phyloP scores from a whole-genome alignment of 2,329 filamentous ascomycete species.

The Curvularia eragrostidis region DNA sequence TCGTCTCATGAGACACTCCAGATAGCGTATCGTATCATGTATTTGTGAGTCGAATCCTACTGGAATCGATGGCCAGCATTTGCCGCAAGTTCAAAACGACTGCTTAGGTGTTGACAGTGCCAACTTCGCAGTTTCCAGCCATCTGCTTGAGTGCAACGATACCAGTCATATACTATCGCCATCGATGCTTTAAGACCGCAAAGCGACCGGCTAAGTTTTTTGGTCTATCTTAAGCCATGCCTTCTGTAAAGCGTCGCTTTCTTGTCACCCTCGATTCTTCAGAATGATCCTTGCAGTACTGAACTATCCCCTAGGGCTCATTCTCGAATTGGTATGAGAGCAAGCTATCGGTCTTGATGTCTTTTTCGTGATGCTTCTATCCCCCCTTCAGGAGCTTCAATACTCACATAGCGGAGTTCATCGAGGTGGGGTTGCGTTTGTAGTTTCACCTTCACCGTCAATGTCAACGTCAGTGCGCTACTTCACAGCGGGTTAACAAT shows the following conservation, averaged over 20 bases:
- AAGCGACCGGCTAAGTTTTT: not conserved
- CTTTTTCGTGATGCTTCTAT: not conserved
- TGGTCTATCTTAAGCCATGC: not conserved
- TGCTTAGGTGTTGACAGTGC: not conserved
- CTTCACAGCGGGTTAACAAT: not conserved
- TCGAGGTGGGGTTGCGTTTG: not conserved
- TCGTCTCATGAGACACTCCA: not conserved
- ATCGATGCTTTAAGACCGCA: not conserved
- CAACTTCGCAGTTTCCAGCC: not conserved
- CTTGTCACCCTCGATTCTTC: not conserved
- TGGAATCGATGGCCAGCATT: constrained; percentile 30
- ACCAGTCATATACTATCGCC: not conserved
- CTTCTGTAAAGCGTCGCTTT: not conserved
- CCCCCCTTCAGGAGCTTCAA: not conserved
- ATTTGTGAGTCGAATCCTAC: constrained; percentile 18
- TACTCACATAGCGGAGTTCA: not conserved
- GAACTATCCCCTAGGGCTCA: not conserved
- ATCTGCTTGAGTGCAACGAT: not conserved
- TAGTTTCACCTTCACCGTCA: constrained; percentile 7
- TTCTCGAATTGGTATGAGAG: not conserved
- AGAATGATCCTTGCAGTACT: not conserved
- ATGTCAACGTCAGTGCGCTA: constrained; percentile 4
- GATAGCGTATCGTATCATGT: not conserved
- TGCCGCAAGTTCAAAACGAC: not conserved
- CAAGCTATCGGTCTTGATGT: not conserved